Conservation (phyloP, 139 green algal genomes). For the Chlorella vulgaris region DNA sequence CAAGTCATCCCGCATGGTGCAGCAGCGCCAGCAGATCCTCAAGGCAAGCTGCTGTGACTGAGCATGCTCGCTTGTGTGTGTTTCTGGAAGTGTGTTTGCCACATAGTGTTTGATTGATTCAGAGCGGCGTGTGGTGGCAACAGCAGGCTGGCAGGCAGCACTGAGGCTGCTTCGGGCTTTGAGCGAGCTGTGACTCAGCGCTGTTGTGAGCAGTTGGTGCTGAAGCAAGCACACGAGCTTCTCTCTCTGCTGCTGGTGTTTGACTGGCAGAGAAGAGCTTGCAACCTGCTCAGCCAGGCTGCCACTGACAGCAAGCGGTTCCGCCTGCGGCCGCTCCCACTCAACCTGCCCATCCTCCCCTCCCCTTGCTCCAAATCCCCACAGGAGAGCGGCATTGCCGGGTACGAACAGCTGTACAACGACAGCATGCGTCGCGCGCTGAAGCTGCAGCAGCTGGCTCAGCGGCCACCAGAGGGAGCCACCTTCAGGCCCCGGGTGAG, state of each 20-base stretch:
- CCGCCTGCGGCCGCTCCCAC: background rate
- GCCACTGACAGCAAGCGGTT: no score
- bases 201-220: no score
- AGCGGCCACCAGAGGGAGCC: conserved; percentile 73
- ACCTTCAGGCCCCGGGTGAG: conserved; percentile 72
- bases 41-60: conserved; percentile 7
- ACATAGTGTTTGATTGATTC: background rate
- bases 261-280: no score
- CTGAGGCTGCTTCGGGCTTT: no score
- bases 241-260: no score
- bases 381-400: conserved; percentile 43
- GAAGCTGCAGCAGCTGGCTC: conserved; percentile 51
- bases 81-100: background rate
- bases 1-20: conserved; percentile 31
- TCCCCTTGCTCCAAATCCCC: background rate
- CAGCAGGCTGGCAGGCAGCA: no score
- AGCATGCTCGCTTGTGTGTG: background rate
- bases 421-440: conserved; percentile 58
- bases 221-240: no score
- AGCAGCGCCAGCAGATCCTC: conserved; percentile 57
- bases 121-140: no score
- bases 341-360: background rate
- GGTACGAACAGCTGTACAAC: conserved; percentile 77
- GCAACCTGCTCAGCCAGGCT: no score
- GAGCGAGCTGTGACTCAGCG: no score